Conservation (phyloP, 2,329 filamentous ascomycete species). For the Curvularia hawaiiensis region DNA sequence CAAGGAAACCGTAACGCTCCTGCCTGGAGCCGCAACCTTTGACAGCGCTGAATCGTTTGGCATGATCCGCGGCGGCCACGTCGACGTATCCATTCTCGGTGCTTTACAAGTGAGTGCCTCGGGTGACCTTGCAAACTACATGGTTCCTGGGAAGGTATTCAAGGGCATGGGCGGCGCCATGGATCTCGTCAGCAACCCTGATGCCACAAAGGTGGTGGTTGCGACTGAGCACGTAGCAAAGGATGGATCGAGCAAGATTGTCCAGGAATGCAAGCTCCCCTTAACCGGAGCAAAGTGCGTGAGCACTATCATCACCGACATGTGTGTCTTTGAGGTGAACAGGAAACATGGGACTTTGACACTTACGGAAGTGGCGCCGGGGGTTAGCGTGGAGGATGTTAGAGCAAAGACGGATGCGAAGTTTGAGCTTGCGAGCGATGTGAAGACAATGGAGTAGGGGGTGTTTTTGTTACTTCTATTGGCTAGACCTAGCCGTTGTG, state of each 20-base stretch:
- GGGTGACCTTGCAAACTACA: slow-evolving; percentile 89
- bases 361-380: slow-evolving; percentile 81
- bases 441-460: slow-evolving; percentile 78
- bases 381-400: slow-evolving; percentile 85
- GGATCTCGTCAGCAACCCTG: slow-evolving; percentile 86
- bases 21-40: slow-evolving; percentile 79
- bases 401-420: slow-evolving; percentile 84
- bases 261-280: slow-evolving; percentile 64
- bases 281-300: slow-evolving; percentile 46
- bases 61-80: slow-evolving; percentile 87
- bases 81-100: slow-evolving; percentile 86
- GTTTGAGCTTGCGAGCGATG: slow-evolving; percentile 75
- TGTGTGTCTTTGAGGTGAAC: slow-evolving; percentile 68
- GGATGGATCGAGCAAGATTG: slow-evolving; percentile 88
- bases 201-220: slow-evolving; percentile 83
- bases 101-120: slow-evolving; percentile 84
- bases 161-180: slow-evolving; percentile 93
- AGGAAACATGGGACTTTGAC: slow-evolving; percentile 67
- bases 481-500: background rate
- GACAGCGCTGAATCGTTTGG: slow-evolving; percentile 89
- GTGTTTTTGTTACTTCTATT: background rate
- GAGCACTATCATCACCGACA: slow-evolving; percentile 48
- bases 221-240: slow-evolving; percentile 95
- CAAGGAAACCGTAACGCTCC: slow-evolving; percentile 89
- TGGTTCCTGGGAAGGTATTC: slow-evolving; percentile 83